phyloP scores from a whole-genome alignment of 352 stramenopile genomes.

The Pythium myriotylum region DNA sequence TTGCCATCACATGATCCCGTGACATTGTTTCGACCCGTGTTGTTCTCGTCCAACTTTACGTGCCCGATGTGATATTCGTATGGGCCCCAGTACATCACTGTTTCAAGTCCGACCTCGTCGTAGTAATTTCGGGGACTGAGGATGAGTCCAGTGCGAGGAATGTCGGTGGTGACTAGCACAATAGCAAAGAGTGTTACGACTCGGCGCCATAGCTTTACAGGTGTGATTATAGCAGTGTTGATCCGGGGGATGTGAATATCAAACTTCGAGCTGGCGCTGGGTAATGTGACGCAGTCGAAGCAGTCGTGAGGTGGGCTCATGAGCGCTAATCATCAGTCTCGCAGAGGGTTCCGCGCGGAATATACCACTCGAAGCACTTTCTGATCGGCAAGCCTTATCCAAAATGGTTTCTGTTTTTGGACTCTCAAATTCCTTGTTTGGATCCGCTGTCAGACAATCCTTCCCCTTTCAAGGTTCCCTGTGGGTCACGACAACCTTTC shows the following conservation, averaged over 20 bases:
- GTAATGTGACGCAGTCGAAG: neutral
- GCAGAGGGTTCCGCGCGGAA: neutral
- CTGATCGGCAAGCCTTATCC: too few species aligned
- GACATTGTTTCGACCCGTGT: neutral
- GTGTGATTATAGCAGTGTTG: conserved; percentile 37
- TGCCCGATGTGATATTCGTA: conserved; percentile 49
- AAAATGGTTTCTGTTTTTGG: too few species aligned
- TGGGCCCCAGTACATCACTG: conserved; percentile 43
- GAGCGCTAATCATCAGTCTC: conserved; percentile 3
- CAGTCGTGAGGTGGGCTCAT: neutral
- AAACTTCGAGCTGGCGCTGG: neutral
- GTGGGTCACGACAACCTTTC: too few species aligned
- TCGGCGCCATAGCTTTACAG: conserved; percentile 28
- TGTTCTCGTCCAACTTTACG: conserved; percentile 12
- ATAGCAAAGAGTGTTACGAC: conserved; percentile 43
- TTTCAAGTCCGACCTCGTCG: conserved; percentile 28
- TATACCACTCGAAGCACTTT: too few species aligned
- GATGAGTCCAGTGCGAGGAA: conserved; percentile 47
- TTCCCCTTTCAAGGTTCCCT: too few species aligned
- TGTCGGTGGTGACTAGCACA: conserved; percentile 46
- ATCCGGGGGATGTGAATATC: neutral
- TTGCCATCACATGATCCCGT: neutral
- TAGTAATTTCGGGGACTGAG: conserved; percentile 35
- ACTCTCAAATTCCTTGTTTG: too few species aligned
- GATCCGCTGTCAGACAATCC: too few species aligned